phyloP scores from a whole-genome alignment of 2,329 filamentous ascomycete species.

The Colletotrichum limetticola region DNA sequence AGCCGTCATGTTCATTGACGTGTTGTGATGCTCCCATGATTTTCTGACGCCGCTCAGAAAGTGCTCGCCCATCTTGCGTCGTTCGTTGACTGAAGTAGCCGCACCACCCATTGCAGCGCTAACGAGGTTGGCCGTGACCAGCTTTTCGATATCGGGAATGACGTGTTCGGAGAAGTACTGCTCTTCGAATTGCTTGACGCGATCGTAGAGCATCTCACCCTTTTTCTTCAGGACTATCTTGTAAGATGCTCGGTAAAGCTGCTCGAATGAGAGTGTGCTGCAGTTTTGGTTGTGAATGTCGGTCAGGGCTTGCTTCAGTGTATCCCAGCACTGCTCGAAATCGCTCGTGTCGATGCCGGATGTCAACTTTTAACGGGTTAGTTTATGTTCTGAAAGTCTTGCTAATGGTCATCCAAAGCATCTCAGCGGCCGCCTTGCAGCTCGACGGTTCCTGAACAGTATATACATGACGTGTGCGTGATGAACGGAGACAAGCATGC shows the following conservation, averaged over 20 bases:
- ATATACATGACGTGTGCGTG: not conserved
- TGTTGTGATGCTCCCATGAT: conserved; percentile 89
- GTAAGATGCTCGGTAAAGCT: conserved; percentile 93
- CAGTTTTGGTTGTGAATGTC: conserved; percentile 96
- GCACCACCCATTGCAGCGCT: conserved; percentile 66
- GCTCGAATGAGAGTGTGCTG: conserved; percentile 90
- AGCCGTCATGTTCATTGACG: conserved; percentile 95
- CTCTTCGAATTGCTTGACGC: conserved; percentile 83
- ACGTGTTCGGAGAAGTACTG: conserved; percentile 83
- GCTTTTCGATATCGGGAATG: conserved; percentile 73
- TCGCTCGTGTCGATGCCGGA: conserved; percentile 67
- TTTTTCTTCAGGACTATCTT: conserved; percentile 92
- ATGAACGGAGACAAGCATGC: no score
- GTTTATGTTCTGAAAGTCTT: conserved; percentile 1
- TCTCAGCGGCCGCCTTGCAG: not conserved
- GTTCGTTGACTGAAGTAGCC: conserved; percentile 78
- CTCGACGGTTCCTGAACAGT: no score
- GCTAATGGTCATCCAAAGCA: not conserved
- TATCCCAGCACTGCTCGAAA: conserved; percentile 87
- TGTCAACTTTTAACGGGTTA: conserved; percentile 7
- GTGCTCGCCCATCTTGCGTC: conserved; percentile 81
- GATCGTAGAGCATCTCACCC: conserved; percentile 82
- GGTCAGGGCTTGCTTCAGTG: conserved; percentile 78
- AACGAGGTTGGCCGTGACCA: conserved; percentile 75
- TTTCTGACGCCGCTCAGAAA: conserved; percentile 82